Evolutionary conservation across 441 rosid species (phyloP).

Genomic region (Aleurites moluccanus): DNA sequence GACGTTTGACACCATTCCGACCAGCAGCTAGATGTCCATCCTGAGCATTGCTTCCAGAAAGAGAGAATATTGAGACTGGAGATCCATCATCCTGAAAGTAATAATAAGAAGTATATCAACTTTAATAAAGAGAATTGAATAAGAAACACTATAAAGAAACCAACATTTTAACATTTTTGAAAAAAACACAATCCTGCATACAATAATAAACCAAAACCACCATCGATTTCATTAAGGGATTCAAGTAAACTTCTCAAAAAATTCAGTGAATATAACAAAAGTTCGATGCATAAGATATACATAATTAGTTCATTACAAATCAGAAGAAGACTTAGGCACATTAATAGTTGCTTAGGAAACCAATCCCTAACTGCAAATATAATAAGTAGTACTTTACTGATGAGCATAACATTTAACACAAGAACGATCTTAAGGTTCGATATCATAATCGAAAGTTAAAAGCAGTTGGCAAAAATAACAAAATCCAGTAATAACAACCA

Average conservation of each 20-base stretch:
- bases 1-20: conserved; percentile 95
- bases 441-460: neutral
- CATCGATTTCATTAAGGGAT: neutral
- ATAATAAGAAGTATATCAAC: neutral
- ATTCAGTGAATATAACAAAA: too few relatives aligned
- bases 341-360: neutral
- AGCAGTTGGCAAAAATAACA: neutral
- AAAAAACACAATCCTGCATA: neutral
- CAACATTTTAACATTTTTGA: neutral
- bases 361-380: neutral
- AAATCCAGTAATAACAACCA: neutral
- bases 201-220: neutral
- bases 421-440: neutral
- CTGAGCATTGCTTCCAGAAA: conserved; percentile 75
- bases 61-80: conserved; percentile 80
- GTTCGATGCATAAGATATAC: neutral
- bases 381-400: neutral
- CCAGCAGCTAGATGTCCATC: conserved; percentile 94
- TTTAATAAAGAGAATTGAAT: neutral
- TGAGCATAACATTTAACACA: neutral
- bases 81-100: conserved; percentile 86
- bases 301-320: neutral
- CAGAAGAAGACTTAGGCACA: neutral
- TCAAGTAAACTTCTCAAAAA: neutral
- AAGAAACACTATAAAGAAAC: neutral